phyloP scores from a whole-genome alignment of 2,329 filamentous ascomycete species.

The Capronia coronata region DNA sequence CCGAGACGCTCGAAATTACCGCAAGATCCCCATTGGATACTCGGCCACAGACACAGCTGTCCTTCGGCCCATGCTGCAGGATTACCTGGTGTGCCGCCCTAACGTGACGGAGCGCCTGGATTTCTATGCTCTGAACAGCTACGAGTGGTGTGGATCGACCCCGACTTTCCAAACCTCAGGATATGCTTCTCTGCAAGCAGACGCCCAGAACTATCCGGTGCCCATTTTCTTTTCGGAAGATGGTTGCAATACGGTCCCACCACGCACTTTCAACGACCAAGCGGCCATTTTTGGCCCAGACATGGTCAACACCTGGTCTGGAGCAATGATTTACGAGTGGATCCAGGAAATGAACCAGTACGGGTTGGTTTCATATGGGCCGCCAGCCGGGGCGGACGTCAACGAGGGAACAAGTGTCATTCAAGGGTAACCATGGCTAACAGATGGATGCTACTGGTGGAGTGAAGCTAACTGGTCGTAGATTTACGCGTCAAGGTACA shows the following conservation, averaged over 20 bases:
- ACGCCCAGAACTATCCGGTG: constrained; percentile 65
- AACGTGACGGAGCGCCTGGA: constrained; percentile 64
- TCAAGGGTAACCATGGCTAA: constrained; percentile 44
- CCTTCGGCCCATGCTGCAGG: constrained; percentile 57
- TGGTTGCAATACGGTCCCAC: constrained; percentile 60
- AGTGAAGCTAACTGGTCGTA: constrained; percentile 17
- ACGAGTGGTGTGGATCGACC: constrained; percentile 64
- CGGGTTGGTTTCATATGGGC: constrained; percentile 70
- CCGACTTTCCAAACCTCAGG: constrained; percentile 56
- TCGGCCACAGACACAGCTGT: constrained; percentile 77
- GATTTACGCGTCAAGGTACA: constrained; percentile 64
- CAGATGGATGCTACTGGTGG: neutral
- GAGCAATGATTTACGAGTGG: constrained; percentile 84
- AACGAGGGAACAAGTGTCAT: constrained; percentile 48
- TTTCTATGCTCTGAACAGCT: constrained; percentile 80
- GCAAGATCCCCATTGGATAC: constrained; percentile 77
- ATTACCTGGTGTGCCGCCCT: constrained; percentile 72
- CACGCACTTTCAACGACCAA: constrained; percentile 54
- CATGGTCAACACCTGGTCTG: constrained; percentile 66
- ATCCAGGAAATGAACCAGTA: constrained; percentile 79
- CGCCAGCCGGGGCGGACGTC: constrained; percentile 47
- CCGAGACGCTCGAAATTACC: constrained; percentile 66
- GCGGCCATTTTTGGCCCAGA: constrained; percentile 65
- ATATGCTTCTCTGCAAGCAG: constrained; percentile 61
- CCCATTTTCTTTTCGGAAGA: constrained; percentile 88